These are phyloP conservation scores for Pythium diclinum DNA, from an alignment of 352 stramenopile genomes.

Conservation along the genomic window DNA sequence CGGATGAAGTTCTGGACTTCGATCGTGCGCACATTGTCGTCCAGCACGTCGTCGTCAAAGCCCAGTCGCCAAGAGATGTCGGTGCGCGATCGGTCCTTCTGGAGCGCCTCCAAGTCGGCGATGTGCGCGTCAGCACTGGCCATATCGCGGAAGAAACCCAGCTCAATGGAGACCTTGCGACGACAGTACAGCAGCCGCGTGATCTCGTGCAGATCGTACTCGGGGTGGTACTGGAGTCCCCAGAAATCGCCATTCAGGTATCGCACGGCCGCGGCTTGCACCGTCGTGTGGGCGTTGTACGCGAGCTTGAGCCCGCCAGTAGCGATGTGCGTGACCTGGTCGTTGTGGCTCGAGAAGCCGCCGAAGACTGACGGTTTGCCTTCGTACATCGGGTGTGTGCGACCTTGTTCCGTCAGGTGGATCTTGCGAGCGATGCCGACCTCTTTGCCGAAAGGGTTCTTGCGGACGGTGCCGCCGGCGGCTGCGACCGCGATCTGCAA, in stretches of 20 bases:
- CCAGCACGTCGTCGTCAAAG: slow-evolving; percentile 64
- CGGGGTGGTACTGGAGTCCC: slow-evolving; percentile 73
- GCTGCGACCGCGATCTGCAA: slow-evolving; percentile 58
- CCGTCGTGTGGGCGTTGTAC: slow-evolving; percentile 52
- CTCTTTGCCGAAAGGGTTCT: slow-evolving; percentile 69
- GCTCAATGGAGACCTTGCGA: slow-evolving; percentile 51
- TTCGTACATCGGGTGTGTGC: slow-evolving; percentile 71
- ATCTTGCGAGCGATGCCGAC: slow-evolving; percentile 70
- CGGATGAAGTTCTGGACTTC: slow-evolving; percentile 77
- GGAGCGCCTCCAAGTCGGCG: slow-evolving; percentile 51
- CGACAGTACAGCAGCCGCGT: slow-evolving; percentile 66
- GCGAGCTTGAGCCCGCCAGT: slow-evolving; percentile 48
- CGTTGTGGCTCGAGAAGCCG: slow-evolving; percentile 74
- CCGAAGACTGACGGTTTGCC: slow-evolving; percentile 68
- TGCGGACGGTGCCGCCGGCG: slow-evolving; percentile 48
- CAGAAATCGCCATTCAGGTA: slow-evolving; percentile 75
- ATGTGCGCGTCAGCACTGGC: slow-evolving; percentile 47
- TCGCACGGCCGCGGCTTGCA: slow-evolving; percentile 54
- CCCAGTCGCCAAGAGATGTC: slow-evolving; percentile 66
- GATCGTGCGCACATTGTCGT: slow-evolving; percentile 58
- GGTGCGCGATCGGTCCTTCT: slow-evolving; percentile 42
- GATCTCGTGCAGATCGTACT: slow-evolving; percentile 80
- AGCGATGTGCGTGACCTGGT: slow-evolving; percentile 62
- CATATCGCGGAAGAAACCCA: slow-evolving; percentile 64
- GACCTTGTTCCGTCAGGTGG: slow-evolving; percentile 44